These are phyloP conservation scores for Verticillium isaacii DNA, from an alignment of 2,329 filamentous ascomycete genomes.

Conservation along the genomic window DNA sequence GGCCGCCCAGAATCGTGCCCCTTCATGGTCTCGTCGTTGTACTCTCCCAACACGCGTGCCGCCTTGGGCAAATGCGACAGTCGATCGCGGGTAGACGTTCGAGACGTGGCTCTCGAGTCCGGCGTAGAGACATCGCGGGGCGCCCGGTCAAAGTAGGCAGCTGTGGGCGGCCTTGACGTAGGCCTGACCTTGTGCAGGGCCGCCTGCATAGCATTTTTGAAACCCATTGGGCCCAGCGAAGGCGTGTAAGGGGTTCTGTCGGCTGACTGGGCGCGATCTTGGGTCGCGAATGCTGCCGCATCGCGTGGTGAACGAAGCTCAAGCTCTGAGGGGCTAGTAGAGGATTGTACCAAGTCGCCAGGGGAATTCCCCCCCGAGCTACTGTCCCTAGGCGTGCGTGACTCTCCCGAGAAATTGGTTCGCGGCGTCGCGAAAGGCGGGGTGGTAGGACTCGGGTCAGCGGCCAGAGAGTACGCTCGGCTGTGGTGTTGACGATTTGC, in stretches of 20 bases:
- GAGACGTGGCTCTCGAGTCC: slow-evolving; percentile 4
- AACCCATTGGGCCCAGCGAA: slow-evolving; percentile 11
- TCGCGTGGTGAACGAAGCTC: no score
- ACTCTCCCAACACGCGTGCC: neutral
- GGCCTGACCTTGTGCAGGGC: slow-evolving; percentile 19
- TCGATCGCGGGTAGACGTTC: slow-evolving; percentile 11
- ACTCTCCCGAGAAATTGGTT: neutral
- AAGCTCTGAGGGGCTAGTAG: no score
- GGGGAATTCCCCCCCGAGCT: no score
- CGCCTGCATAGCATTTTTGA: slow-evolving; percentile 29
- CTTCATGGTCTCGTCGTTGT: slow-evolving; percentile 5
- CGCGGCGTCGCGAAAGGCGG: neutral
- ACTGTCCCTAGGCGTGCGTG: neutral
- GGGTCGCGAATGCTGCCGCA: no score
- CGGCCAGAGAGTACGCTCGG: neutral
- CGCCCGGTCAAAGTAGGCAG: slow-evolving; percentile 7
- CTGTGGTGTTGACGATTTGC: slow-evolving; percentile 8
- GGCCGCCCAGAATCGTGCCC: slow-evolving; percentile 6
- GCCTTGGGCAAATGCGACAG: slow-evolving; percentile 1
- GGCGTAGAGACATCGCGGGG: slow-evolving; percentile 4
- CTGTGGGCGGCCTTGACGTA: slow-evolving; percentile 10
- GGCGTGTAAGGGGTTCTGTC: neutral
- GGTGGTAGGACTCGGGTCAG: neutral
- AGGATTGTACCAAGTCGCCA: no score
- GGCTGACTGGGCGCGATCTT: neutral